A percentile compares a stretch with the other conserved stretches of the same genome.
phyloP scores from a whole-genome alignment of 2,329 filamentous ascomycete genomes.

The Aureobasidium sp. region DNA sequence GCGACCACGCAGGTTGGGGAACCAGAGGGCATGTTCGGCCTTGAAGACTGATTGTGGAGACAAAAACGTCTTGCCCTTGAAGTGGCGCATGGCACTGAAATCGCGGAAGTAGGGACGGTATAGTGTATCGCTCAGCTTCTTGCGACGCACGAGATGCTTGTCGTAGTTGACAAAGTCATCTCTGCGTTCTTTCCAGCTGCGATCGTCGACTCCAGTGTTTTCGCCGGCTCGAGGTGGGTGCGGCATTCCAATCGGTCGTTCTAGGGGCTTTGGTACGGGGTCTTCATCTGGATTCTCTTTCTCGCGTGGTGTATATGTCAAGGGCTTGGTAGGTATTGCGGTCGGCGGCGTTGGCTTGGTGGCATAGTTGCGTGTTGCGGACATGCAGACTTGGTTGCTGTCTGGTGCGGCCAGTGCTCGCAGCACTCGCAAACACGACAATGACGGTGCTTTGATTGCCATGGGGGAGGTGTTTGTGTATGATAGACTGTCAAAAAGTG shows the following conservation, averaged over 20 bases:
- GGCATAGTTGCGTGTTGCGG: constrained; percentile 14
- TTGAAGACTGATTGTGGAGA: constrained; percentile 79
- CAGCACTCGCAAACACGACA: constrained; percentile 22
- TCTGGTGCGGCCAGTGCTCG: constrained; percentile 21
- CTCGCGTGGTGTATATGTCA: constrained; percentile 16
- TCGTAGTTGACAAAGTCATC: constrained; percentile 80
- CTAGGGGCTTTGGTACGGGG: constrained; percentile 46
- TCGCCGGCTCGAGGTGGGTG: constrained; percentile 67
- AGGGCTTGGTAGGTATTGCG: constrained; percentile 16
- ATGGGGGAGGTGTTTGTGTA: constrained; percentile 13
- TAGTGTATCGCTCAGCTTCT: constrained; percentile 68
- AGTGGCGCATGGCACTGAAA: constrained; percentile 76
- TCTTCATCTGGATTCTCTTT: constrained; percentile 29
- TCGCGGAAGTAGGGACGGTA: constrained; percentile 90
- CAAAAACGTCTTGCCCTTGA: constrained; percentile 84
- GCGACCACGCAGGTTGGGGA: constrained; percentile 80
- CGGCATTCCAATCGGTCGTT: constrained; percentile 73
- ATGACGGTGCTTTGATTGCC: constrained; percentile 26
- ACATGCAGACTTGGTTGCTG: background rate
- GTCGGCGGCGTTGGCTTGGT: constrained; percentile 12
- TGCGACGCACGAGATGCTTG: constrained; percentile 68
- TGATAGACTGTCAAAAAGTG: background rate
- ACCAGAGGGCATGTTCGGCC: constrained; percentile 74
- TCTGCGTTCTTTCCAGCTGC: constrained; percentile 58
- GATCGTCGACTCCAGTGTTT: constrained; percentile 68